Evolutionary conservation across 2,329 filamentous ascomycete species (phyloP), one percentile per base, ranked within the genome.

Genomic region (Thielaviopsis ethacetica): DNA sequence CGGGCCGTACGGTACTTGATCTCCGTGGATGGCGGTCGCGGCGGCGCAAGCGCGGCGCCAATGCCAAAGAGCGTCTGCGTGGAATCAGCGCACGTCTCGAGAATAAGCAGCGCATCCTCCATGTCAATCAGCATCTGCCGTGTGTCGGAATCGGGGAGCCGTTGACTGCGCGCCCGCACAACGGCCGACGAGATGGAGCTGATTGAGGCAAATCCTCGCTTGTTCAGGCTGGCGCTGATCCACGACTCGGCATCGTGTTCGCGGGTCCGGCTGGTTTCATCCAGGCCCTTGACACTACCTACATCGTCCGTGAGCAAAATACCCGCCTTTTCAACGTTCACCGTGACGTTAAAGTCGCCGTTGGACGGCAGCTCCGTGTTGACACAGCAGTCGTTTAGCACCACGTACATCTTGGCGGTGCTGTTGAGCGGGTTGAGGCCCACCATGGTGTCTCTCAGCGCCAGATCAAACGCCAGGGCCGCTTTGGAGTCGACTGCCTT

Each of bases 31-130:
- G 91, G 89, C 0, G 90, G 85, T 7, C 82, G 84, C 1, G 93
- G 91, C 4, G 91, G 93, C 44, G 84, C 83, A 4, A 98, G 76
- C 0, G 86, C 90, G 65, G 86, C 88, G 17, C 91, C 72, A 50
- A 95, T 78, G 1, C 80, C 78, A 57, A 95, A 85, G 15, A 98
- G 76, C 0, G 93, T 98, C 68, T 96, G 90, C 0, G 90, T 97
- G 1, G 93, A 98, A 70, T 98, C 93, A 30, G 93, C 93, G 66
- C 94, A 98, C 0, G 91, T 94, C 70, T 98, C 93, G 6, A 98
- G 73, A 38, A 98, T 84, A 57, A 98, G 76, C 1, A 98, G 76
- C 63, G 95, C 86, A 66, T 95, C 91, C 62, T 82, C 82, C 53
- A 97, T 73, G 63, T 95, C 88, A 1, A 96, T 77, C 64, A 93